Evolutionary conservation across 306 rosid genomes (phyloP).

Genomic region (Acacia confusa): DNA sequence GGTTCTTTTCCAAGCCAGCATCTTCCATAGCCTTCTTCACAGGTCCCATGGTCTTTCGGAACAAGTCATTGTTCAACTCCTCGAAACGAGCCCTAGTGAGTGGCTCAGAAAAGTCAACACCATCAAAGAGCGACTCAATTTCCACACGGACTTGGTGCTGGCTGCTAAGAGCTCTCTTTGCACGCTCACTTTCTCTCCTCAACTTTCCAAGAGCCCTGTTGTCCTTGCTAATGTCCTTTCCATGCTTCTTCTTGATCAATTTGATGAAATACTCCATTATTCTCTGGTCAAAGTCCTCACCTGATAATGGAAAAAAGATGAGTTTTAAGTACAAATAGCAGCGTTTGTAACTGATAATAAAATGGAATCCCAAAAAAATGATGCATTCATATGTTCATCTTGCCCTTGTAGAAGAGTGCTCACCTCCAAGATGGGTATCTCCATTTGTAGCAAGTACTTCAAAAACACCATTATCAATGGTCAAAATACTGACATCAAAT

Average conservation of each 20-base stretch:
- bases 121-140: background rate
- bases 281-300: background rate
- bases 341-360: background rate
- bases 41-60: background rate
- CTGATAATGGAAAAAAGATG: background rate
- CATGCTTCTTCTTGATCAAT: constrained; percentile 93
- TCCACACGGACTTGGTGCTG: constrained; percentile 82
- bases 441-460: constrained; percentile 97
- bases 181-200: constrained; percentile 92
- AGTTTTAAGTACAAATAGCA: background rate
- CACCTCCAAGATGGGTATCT: constrained; percentile 99
- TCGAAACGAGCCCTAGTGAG: constrained; percentile 44
- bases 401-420: background rate
- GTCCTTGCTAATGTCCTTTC: constrained; percentile 97
- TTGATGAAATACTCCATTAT: constrained; percentile 83
- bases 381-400: background rate
- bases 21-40: background rate
- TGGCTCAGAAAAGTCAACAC: background rate
- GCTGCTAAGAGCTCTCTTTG: constrained; percentile 99
- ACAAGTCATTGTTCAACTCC: background rate
- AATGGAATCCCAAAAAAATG: constrained; percentile 17
- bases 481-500: constrained; percentile 90
- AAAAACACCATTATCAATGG: constrained; percentile 80
- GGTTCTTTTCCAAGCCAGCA: background rate
- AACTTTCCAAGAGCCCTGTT: constrained; percentile 94